Evolutionary conservation across 2,329 filamentous ascomycete species (phyloP).

Genomic region (Paecilomyces sp.): DNA sequence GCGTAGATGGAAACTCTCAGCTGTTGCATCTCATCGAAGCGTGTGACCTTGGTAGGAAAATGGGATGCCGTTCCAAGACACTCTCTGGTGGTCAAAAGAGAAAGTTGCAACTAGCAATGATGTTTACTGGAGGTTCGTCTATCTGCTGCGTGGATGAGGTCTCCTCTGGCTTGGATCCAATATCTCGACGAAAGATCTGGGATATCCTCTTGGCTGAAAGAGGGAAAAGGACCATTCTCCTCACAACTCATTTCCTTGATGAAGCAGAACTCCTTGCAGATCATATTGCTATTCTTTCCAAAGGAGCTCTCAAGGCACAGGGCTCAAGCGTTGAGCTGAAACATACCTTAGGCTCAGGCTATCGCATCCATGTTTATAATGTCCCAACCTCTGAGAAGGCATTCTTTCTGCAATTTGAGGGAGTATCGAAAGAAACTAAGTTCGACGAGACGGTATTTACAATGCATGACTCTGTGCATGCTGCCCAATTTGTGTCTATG

Average conservation of each 20-base stretch:
- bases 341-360: conserved; percentile 72
- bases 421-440: conserved; percentile 50
- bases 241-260: conserved; percentile 91
- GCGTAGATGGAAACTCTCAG: conserved; percentile 50
- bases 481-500: conserved; percentile 62
- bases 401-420: conserved; percentile 43
- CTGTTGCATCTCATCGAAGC: conserved; percentile 58
- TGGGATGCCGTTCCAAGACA: conserved; percentile 64
- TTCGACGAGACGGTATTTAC: conserved; percentile 70
- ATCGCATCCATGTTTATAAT: conserved; percentile 69
- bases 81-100: conserved; percentile 87
- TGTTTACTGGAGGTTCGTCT: conserved; percentile 82
- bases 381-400: conserved; percentile 43
- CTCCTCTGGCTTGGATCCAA: conserved; percentile 77
- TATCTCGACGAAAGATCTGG: conserved; percentile 86
- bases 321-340: conserved; percentile 85
- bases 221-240: conserved; percentile 70
- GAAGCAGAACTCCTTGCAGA: conserved; percentile 87
- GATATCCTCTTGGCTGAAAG: conserved; percentile 83
- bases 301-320: conserved; percentile 71
- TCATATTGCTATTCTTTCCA: conserved; percentile 80
- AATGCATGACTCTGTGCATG: conserved; percentile 61
- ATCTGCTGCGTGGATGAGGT: conserved; percentile 92
- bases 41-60: conserved; percentile 70
- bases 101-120: conserved; percentile 88